phyloP scores from a whole-genome alignment of 2,329 filamentous ascomycete species.

The Colletotrichum abscissum region DNA sequence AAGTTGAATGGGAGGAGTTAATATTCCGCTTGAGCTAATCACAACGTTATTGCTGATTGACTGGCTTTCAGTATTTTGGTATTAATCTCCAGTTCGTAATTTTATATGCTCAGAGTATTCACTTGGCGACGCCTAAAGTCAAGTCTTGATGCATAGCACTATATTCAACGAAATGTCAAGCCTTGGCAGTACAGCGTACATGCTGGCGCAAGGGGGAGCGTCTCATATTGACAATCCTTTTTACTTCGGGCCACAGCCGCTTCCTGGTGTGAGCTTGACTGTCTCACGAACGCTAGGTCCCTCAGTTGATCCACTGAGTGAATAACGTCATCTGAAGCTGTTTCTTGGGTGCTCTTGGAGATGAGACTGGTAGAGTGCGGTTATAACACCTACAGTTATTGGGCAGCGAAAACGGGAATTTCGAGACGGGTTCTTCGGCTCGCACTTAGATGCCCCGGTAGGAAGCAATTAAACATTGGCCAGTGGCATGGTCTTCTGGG shows the following conservation, averaged over 20 bases:
- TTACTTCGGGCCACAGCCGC: conserved; percentile 1
- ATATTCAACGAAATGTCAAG: conserved; percentile 11
- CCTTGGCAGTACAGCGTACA: conserved; percentile 17
- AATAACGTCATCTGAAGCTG: background rate
- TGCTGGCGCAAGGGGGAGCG: conserved; percentile 14
- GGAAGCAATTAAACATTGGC: background rate
- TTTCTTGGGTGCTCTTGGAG: background rate
- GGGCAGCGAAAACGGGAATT: background rate
- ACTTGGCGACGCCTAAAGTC: background rate
- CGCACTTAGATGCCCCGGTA: background rate
- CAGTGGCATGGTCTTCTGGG: background rate
- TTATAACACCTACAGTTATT: background rate
- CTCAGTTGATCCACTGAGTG: background rate
- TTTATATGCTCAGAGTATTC: background rate
- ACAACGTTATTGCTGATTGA: too few species aligned
- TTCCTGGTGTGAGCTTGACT: background rate
- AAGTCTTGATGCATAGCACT: background rate
- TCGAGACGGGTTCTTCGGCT: background rate
- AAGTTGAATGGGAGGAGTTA: too few species aligned
- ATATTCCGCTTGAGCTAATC: too few species aligned
- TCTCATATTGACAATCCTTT: conserved; percentile 23
- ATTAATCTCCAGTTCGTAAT: background rate
- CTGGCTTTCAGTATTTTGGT: background rate
- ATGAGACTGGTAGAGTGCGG: background rate
- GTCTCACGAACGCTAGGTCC: background rate